Evolutionary conservation across 208 protist species (phyloP).

Genomic region (Acanthamoeba sp.): DNA sequence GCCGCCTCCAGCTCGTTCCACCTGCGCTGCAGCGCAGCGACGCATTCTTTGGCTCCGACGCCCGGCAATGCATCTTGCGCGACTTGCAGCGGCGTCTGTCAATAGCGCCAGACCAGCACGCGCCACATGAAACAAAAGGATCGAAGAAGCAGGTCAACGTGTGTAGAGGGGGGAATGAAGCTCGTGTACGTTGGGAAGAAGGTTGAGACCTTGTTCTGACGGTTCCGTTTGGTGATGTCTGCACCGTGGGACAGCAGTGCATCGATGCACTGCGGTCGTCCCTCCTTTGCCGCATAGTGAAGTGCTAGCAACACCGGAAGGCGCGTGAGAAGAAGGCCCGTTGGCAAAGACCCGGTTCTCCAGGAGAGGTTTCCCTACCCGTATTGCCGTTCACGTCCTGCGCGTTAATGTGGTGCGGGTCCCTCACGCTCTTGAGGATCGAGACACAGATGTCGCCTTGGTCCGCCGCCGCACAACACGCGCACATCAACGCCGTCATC

Average conservation of each 20-base stretch:
- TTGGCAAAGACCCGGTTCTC: too few species aligned
- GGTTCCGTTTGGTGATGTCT: background rate
- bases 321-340: too few species aligned
- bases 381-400: constrained; percentile 28
- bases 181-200: background rate
- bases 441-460: background rate
- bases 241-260: background rate
- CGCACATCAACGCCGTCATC: constrained; percentile 42
- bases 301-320: background rate
- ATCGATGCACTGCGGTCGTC: background rate
- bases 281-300: background rate
- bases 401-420: background rate
- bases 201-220: background rate
- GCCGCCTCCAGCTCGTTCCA: constrained; percentile 18
- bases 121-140: background rate
- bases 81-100: background rate
- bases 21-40: background rate
- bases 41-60: background rate
- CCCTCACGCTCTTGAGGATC: background rate
- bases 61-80: background rate
- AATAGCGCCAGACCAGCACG: background rate
- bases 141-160: background rate
- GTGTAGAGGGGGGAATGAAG: too few species aligned
- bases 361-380: background rate
- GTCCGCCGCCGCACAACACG: background rate